Base-by-base conservation (phyloP, 2,329 filamentous ascomycete genomes). In the Colletotrichum somersetense region DNA sequence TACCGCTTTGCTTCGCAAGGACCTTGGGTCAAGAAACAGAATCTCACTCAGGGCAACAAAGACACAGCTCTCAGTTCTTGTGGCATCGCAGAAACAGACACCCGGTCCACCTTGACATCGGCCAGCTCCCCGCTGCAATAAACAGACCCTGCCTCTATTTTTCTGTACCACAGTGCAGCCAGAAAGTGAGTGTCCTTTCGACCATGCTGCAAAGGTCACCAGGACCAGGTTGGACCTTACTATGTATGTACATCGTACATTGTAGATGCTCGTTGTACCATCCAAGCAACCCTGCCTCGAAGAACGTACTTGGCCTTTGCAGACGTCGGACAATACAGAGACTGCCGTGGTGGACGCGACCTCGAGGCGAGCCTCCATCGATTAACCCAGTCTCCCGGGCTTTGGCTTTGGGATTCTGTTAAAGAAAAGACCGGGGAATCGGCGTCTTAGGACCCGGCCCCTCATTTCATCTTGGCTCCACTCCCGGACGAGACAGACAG, bases 401-500 rank as follows among this genome's bases (percentile, higher is more conserved):
- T 57, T 52, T 46, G 64, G 30, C 64, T 59, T 38, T 55, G 62
- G 62, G 62, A 64, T 40, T 42, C 20, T 48, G 35, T 38, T 38
- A 18, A 56, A 56, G 53, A 56, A 52, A 56, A 56, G 33, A 56
- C 53, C 38, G 53, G 53, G 40, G 62, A 48, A 30, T 66, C 52
- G 52, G 35, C 42, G 63, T 26, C 63, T 48, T 66, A 16, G 55
- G 55, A 61, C 33, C 44, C 42, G 42, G 56, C 64, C 64, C 64
- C 64, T 66, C 55, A 66, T 61, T 61, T 59, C 42, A 16, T 66
- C 44, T 52, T 42, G 55, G 55, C 64, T 66, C 44, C 55, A 61
- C 53, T 35, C 64, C 42, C 16, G 33, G 64, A 66, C 55, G 55
- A 66, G 55, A 26, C 55, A 35, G 62, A 26, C 55, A 35, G 62